Evolutionary conservation across 768 basidiomycete genomes (phyloP), one percentile per base, ranked within the genome.

Genomic region (Trametes maxima): DNA sequence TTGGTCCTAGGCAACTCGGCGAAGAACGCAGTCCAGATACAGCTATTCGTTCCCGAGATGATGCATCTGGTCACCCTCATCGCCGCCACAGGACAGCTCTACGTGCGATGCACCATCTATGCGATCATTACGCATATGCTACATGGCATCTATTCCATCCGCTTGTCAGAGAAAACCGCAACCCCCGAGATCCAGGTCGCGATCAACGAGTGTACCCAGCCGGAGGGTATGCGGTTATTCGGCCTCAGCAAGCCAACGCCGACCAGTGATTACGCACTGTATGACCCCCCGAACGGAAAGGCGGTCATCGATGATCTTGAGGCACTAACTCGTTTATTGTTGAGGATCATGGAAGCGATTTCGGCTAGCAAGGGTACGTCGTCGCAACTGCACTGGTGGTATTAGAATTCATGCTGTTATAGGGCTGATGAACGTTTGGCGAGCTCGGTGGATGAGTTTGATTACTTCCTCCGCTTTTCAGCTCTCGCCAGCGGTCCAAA

Each of bases 371-470:
- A 76, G 72, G 92, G 94, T 95, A 61, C 54, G 72, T 25, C 16
- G 24, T 28, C 8, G 43, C 12, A 46, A 21, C 35, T n/a, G 48
- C 37, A 17, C 44, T 37, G 44, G 35, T 19, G 6, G 13, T 3
- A 33, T 51, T 25, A 40, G 0, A 46, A 39, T 51, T 72, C 36
- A 71, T 35, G 35, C 49, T 5, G 16, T 48, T 56, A 21, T 56
- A 92, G 92, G 88, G 12, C 73, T 93, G 3, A 75, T 90, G 33
- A 97, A 97, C 69, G 84, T 90, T 3, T 97, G 95, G 95, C 84
- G 90, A 60, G 92, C 94, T 25, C 82, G 95, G 37, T 96, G 94
- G 94, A 94, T 94, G 89, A 87, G 92, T 43, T 73, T 97, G 59
- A 85, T 94, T 14, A 90, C 91, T 0, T 86, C 92, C 1, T 91